Conservation (phyloP, 495 filamentous ascomycete species). For the Peziza echinospora region DNA sequence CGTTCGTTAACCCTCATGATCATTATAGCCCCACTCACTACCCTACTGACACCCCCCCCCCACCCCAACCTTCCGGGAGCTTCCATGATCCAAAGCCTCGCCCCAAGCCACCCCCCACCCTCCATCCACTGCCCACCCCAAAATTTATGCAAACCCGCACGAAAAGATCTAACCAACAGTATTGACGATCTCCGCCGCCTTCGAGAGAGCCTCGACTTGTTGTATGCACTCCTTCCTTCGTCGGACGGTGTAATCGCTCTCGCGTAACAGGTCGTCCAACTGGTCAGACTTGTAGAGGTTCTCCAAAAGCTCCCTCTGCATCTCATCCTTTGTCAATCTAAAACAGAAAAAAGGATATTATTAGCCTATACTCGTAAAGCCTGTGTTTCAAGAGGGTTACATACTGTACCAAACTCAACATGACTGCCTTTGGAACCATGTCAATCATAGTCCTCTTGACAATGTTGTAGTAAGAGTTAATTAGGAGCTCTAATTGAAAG, state of each 20-base stretch:
- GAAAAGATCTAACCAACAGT: constrained; percentile 18
- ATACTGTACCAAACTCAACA: constrained; percentile 88
- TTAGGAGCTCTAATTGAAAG: constrained; percentile 70
- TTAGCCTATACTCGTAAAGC: not conserved
- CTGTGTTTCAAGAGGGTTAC: constrained; percentile 21
- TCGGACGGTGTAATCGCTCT: constrained; percentile 89
- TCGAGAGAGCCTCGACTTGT: constrained; percentile 83
- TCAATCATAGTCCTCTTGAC: constrained; percentile 97
- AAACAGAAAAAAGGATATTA: too few species aligned
- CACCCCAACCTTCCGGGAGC: too few species aligned
- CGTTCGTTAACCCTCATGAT: too few species aligned
- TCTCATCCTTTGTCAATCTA: constrained; percentile 89
- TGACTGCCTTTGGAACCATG: constrained; percentile 99
- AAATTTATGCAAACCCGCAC: too few species aligned
- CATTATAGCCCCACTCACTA: too few species aligned
- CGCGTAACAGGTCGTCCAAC: constrained; percentile 84
- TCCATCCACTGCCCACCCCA: too few species aligned
- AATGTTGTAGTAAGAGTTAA: constrained; percentile 94
- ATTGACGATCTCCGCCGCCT: constrained; percentile 84
- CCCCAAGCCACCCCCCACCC: too few species aligned
- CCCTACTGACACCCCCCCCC: too few species aligned
- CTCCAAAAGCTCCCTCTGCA: constrained; percentile 96
- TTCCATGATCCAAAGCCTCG: too few species aligned
- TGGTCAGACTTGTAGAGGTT: constrained; percentile 85
- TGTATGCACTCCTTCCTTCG: constrained; percentile 96